Evolutionary conservation across 1,284 basidiomycete genomes (phyloP).

Genomic region (Cutaneotrichosporon dermatis): DNA sequence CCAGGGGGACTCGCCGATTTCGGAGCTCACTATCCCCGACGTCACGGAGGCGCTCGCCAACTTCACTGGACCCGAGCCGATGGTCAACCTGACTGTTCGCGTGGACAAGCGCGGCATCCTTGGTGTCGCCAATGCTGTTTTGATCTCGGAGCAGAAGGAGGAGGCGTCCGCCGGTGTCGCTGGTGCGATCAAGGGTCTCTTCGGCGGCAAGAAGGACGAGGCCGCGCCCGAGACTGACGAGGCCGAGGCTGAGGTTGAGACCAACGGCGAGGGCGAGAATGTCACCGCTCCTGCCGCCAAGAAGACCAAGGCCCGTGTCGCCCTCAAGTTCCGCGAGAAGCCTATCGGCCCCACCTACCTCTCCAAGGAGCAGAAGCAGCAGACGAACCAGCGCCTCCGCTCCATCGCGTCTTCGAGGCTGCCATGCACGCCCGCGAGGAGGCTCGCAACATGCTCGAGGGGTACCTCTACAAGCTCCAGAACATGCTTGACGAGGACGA

Average conservation of each 20-base stretch:
- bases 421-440: conserved; percentile 78
- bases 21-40: conserved; percentile 33
- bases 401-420: conserved; percentile 72
- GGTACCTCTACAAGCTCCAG: conserved; percentile 83
- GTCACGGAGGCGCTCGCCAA: conserved; percentile 36
- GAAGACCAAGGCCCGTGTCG: conserved; percentile 36
- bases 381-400: conserved; percentile 65
- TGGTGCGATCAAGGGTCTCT: conserved; percentile 75
- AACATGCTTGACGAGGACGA: conserved; percentile 71
- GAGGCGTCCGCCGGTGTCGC: conserved; percentile 59
- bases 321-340: conserved; percentile 60
- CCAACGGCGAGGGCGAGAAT: not conserved
- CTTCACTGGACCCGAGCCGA: conserved; percentile 40
- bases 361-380: conserved; percentile 66
- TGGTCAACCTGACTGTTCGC: conserved; percentile 73
- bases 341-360: conserved; percentile 66
- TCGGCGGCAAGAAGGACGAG: conserved; percentile 58
- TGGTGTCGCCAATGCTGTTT: conserved; percentile 63
- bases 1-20: conserved; percentile 51
- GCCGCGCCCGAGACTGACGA: conserved; percentile 40
- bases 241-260: conserved; percentile 46
- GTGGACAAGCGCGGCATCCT: conserved; percentile 80
- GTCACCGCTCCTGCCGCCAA: conserved; percentile 18
- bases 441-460: conserved; percentile 84
- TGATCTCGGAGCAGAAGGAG: conserved; percentile 56